phyloP scores from a whole-genome alignment of 2,329 filamentous ascomycete species.

The Plenodomus lindquistii region DNA sequence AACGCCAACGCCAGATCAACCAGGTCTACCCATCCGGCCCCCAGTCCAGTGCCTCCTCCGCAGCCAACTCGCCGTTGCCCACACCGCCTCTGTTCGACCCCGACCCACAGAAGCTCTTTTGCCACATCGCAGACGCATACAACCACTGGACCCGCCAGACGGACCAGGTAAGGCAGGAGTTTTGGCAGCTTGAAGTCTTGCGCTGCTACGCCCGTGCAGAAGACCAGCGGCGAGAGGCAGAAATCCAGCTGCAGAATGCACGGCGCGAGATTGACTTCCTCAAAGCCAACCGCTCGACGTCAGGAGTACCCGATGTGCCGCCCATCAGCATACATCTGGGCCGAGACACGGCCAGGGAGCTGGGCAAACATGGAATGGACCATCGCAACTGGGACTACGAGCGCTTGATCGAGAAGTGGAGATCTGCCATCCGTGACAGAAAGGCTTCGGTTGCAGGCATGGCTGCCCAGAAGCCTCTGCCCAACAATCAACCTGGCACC shows the following conservation, averaged over 20 bases:
- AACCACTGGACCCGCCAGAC: slow-evolving; percentile 73
- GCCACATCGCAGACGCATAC: slow-evolving; percentile 78
- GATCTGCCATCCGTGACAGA: slow-evolving; percentile 39
- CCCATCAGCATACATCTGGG: slow-evolving; percentile 45
- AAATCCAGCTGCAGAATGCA: slow-evolving; percentile 45
- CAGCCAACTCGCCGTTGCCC: slow-evolving; percentile 40
- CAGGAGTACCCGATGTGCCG: slow-evolving; percentile 30
- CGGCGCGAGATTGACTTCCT: slow-evolving; percentile 50
- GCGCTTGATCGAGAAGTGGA: slow-evolving; percentile 47
- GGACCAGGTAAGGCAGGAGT: slow-evolving; percentile 48
- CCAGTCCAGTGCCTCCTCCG: slow-evolving; percentile 31
- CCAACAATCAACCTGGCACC: slow-evolving; percentile 14
- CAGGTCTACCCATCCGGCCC: slow-evolving; percentile 34
- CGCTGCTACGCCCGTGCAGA: slow-evolving; percentile 50
- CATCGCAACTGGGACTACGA: slow-evolving; percentile 48
- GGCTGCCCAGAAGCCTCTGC: slow-evolving; percentile 42
- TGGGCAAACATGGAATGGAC: slow-evolving; percentile 42
- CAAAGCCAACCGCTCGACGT: slow-evolving; percentile 34
- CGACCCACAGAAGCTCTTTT: slow-evolving; percentile 70
- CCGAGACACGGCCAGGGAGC: slow-evolving; percentile 44
- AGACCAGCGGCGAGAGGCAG: slow-evolving; percentile 43
- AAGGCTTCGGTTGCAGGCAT: slow-evolving; percentile 32
- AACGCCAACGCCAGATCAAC: slow-evolving; percentile 41
- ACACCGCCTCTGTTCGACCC: slow-evolving; percentile 52
- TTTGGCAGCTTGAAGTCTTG: slow-evolving; percentile 53